Percentiles rank a stretch among this genome's conserved stretches.
phyloP scores from a whole-genome alignment of 2,329 filamentous ascomycete genomes.

The Diplodia scrobiculata region DNA sequence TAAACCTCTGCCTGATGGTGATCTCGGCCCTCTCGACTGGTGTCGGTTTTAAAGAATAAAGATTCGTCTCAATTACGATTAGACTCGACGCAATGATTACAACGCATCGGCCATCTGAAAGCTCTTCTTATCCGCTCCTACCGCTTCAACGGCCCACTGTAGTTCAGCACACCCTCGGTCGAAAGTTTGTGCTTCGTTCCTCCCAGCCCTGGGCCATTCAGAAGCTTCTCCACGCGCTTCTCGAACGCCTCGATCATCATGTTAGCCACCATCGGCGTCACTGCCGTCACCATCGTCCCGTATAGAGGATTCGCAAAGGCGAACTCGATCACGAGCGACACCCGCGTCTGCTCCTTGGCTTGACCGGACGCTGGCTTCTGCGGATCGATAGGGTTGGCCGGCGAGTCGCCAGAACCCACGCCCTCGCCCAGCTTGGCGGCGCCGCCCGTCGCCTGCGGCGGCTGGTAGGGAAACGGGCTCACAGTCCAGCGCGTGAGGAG shows the following conservation, averaged over 20 bases:
- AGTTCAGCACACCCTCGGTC: conserved; percentile 2
- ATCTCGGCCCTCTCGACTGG: neutral
- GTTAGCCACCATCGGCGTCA: conserved; percentile 80
- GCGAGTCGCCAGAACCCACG: conserved; percentile 34
- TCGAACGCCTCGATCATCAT: conserved; percentile 95
- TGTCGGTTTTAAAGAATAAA: neutral
- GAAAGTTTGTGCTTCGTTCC: conserved; percentile 5
- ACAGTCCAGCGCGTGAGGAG: conserved; percentile 72
- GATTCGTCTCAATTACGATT: neutral
- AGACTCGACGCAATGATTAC: neutral
- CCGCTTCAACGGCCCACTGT: conserved; percentile 15
- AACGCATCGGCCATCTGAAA: neutral
- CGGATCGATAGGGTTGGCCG: conserved; percentile 33
- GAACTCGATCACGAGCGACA: conserved; percentile 75
- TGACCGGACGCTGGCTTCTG: conserved; percentile 31
- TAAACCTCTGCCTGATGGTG: neutral
- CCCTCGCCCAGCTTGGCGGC: conserved; percentile 27
- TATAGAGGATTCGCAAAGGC: conserved; percentile 89
- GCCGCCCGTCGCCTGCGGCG: conserved; percentile 37
- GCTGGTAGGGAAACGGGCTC: conserved; percentile 52
- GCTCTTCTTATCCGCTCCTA: neutral
- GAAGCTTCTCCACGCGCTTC: conserved; percentile 66
- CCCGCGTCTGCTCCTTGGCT: conserved; percentile 63
- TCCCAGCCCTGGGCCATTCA: conserved; percentile 33
- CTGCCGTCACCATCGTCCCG: conserved; percentile 74